A percentile compares a stretch with the other conserved stretches of the same genome.
phyloP scores from a whole-genome alignment of 2,329 filamentous ascomycete genomes.

The Clarireedia monteithiana region DNA sequence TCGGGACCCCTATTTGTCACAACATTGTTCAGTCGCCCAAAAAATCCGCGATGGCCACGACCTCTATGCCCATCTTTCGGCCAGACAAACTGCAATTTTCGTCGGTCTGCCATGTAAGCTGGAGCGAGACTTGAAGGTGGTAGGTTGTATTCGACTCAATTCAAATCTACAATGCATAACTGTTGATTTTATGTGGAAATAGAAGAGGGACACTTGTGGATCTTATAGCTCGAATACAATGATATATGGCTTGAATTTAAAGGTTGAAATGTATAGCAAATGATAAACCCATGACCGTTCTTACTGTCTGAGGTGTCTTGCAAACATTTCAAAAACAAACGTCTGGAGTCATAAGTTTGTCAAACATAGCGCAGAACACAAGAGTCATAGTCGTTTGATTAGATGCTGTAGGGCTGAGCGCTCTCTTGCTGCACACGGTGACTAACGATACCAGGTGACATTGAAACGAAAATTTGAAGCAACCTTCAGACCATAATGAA shows the following conservation, averaged over 20 bases:
- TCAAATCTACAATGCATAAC: background rate
- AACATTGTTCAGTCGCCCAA: slow-evolving; percentile 30
- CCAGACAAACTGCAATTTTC: slow-evolving; percentile 23
- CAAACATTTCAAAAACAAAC: background rate
- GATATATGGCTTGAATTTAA: no score
- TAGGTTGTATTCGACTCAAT: background rate
- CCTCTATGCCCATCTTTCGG: slow-evolving; percentile 26
- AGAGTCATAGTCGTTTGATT: background rate
- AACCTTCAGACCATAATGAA: background rate
- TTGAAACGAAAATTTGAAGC: background rate
- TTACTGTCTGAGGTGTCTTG: background rate
- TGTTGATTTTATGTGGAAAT: background rate
- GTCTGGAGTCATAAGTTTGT: background rate
- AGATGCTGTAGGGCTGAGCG: no score
- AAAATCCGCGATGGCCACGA: slow-evolving; percentile 20
- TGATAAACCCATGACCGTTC: background rate
- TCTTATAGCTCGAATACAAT: no score
- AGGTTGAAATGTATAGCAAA: background rate
- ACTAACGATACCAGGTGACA: background rate
- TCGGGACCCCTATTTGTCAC: slow-evolving; percentile 34
- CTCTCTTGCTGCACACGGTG: no score
- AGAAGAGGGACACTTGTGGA: no score
- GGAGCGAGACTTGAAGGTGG: no score
- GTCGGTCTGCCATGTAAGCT: slow-evolving; percentile 1
- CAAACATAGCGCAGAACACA: background rate